phyloP scores from a whole-genome alignment of 2,329 filamentous ascomycete species.

The Monilinia vaccinii-corymbosi region DNA sequence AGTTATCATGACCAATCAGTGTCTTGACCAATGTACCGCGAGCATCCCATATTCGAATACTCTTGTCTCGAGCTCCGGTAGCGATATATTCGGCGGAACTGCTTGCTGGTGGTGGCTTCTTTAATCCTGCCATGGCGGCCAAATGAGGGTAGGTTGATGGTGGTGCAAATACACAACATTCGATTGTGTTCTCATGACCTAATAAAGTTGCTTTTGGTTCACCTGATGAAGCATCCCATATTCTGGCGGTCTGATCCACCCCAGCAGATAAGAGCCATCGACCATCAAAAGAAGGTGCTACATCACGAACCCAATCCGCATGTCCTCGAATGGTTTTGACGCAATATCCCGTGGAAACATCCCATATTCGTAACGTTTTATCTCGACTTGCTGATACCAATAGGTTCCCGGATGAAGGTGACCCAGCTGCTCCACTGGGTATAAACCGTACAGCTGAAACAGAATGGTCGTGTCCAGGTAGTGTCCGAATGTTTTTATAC shows the following conservation, averaged over 20 bases:
- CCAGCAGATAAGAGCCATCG: slow-evolving; percentile 75
- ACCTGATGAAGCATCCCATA: slow-evolving; percentile 72
- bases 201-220: slow-evolving; percentile 73
- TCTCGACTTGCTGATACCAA: slow-evolving; percentile 82
- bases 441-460: slow-evolving; percentile 85
- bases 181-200: slow-evolving; percentile 77
- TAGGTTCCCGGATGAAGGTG: slow-evolving; percentile 71
- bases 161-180: slow-evolving; percentile 82
- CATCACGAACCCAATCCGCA: slow-evolving; percentile 83
- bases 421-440: slow-evolving; percentile 69
- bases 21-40: slow-evolving; percentile 79
- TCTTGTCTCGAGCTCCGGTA: slow-evolving; percentile 83
- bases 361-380: slow-evolving; percentile 80
- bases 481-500: slow-evolving; percentile 89
- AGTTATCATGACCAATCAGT: slow-evolving; percentile 84
- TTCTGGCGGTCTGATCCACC: slow-evolving; percentile 68
- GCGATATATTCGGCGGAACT: slow-evolving; percentile 82
- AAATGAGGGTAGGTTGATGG: slow-evolving; percentile 69
- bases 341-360: slow-evolving; percentile 86
- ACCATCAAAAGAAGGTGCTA: slow-evolving; percentile 74
- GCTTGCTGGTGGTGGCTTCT: slow-evolving; percentile 65
- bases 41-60: slow-evolving; percentile 81
- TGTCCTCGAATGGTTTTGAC: slow-evolving; percentile 84
- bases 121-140: slow-evolving; percentile 67
- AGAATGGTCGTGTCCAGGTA: slow-evolving; percentile 87